Conservation (phyloP, 192 early-diverging fungal species). For the Physocladia obscura region DNA sequence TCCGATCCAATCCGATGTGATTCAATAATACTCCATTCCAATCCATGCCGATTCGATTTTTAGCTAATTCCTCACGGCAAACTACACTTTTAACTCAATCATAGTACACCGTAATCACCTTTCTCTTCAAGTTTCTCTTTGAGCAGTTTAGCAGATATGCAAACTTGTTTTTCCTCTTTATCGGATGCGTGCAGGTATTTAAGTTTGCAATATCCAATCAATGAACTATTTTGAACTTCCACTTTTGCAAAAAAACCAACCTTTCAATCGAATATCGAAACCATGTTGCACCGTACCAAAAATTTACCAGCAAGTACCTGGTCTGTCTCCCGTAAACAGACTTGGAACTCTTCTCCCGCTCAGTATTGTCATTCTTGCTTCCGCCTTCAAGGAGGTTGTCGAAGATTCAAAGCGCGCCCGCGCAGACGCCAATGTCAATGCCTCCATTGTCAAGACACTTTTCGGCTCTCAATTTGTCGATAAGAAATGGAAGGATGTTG, state of each 20-base stretch:
- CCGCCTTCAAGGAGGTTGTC: slow-evolving; percentile 88
- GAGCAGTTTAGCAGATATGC: slow-evolving; percentile 97
- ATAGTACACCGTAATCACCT: slow-evolving; percentile 83
- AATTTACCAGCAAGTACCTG: slow-evolving; percentile 81
- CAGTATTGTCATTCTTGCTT: slow-evolving; percentile 79
- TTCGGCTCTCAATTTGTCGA: slow-evolving; percentile 64
- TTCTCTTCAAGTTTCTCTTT: slow-evolving; percentile 88
- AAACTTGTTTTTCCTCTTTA: slow-evolving; percentile 96
- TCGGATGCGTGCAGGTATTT: slow-evolving; percentile 80
- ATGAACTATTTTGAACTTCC: neutral
- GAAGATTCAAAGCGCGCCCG: slow-evolving; percentile 71
- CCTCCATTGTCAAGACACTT: slow-evolving; percentile 40
- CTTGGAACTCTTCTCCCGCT: slow-evolving; percentile 87
- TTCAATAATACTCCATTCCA: too few relatives aligned
- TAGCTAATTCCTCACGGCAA: too few relatives aligned
- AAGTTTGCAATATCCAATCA: neutral
- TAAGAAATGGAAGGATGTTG: slow-evolving; percentile 76
- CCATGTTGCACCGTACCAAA: too few relatives aligned
- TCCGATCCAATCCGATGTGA: too few relatives aligned
- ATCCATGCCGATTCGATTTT: too few relatives aligned
- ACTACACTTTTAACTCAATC: neutral
- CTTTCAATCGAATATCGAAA: too few relatives aligned
- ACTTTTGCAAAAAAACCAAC: too few relatives aligned
- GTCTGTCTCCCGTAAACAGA: slow-evolving; percentile 87
- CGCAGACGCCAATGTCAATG: slow-evolving; percentile 49